Conservation (phyloP, 495 filamentous ascomycete species). For the Pyrenula aspistea region DNA sequence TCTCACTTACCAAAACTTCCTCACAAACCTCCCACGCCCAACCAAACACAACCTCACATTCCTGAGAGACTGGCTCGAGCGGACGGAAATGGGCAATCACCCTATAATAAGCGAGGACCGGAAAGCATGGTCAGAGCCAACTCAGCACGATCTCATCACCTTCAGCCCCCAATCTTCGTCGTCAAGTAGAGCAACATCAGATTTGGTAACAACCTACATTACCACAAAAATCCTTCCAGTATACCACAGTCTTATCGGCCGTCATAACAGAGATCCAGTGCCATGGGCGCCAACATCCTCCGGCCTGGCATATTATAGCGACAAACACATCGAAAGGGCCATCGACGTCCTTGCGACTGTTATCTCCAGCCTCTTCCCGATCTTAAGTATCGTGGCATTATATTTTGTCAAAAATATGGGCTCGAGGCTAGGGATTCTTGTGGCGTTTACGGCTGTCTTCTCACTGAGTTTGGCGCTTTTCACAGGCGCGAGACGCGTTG, state of each 20-base stretch:
- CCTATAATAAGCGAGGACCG: neutral
- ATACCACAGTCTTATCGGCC: no score
- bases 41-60: no score
- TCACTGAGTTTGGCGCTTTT: conserved; percentile 13
- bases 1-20: no score
- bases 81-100: neutral
- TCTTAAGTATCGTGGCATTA: conserved; percentile 17
- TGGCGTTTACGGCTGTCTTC: conserved; percentile 19
- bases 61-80: no score
- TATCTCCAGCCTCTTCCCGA: conserved; percentile 18
- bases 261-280: neutral
- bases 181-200: neutral
- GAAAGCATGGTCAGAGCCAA: neutral
- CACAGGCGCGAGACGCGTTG: conserved; percentile 13
- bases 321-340: neutral
- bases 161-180: neutral
- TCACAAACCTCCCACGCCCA: no score
- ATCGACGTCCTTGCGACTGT: conserved; percentile 1
- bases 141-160: neutral
- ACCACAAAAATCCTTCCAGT: no score
- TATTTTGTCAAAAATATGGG: conserved; percentile 13
- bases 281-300: no score
- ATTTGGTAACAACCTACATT: no score
- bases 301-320: neutral
- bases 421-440: conserved; percentile 15